A percentile compares a stretch with the other conserved stretches of the same genome.
phyloP scores from a whole-genome alignment of 305 asterid species.

The Fraxinus sp. region DNA sequence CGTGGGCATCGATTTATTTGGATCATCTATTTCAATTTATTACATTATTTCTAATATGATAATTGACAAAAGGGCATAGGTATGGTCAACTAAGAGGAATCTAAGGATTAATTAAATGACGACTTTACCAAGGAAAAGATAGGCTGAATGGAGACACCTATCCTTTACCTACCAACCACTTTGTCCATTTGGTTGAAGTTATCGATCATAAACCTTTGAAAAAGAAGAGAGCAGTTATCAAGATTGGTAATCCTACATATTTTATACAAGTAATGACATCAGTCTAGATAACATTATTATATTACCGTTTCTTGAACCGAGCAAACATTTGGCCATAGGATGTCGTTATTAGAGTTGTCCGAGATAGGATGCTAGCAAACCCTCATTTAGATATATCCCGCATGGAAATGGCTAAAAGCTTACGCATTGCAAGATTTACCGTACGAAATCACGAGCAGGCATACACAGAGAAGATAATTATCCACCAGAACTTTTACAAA shows the following conservation, averaged over 20 bases:
- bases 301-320: not conserved
- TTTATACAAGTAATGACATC: not conserved
- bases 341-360: not conserved
- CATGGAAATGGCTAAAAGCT: not conserved
- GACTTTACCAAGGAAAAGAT: not conserved
- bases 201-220: constrained; percentile 2
- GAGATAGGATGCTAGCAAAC: not conserved
- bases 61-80: not conserved
- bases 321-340: not conserved
- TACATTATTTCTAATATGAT: not conserved
- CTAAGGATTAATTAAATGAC: not conserved
- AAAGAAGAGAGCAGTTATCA: not conserved
- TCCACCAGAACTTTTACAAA: not conserved
- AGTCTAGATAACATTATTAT: too few species aligned
- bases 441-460: not conserved
- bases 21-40: not conserved
- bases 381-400: not conserved
- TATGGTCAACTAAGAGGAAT: constrained; percentile 22
- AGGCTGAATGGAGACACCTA: not conserved
- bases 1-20: not conserved
- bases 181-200: constrained; percentile 15
- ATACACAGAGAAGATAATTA: not conserved
- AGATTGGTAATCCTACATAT: not conserved
- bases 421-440: not conserved
- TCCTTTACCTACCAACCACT: constrained; percentile 9